Percentiles rank a stretch among this genome's conserved stretches.
phyloP scores from a whole-genome alignment of 2,329 filamentous ascomycete species.

The Scleromitrula shiraiana region DNA sequence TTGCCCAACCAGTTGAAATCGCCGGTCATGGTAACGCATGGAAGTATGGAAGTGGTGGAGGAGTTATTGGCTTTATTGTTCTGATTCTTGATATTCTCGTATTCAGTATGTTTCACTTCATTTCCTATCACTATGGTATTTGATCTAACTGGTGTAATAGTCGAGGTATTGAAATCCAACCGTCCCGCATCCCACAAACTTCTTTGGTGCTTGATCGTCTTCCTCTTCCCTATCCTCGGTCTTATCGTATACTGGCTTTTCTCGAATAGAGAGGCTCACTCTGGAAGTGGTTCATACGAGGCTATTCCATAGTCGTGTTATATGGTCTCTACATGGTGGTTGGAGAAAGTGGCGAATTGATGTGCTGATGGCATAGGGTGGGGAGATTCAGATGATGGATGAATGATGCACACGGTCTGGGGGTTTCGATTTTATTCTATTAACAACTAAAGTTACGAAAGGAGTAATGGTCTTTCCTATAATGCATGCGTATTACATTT shows the following conservation, averaged over 20 bases:
- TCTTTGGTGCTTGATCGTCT: conserved; percentile 55
- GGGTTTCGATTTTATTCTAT: background rate
- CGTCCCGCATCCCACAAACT: conserved; percentile 50
- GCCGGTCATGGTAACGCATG: conserved; percentile 37
- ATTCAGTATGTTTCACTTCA: conserved; percentile 43
- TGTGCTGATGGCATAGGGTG: background rate
- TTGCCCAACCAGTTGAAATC: conserved; percentile 34
- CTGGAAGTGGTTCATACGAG: conserved; percentile 45
- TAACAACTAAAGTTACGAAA: background rate
- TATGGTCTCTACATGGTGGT: too few relatives aligned
- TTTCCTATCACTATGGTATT: background rate
- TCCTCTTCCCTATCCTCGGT: conserved; percentile 55
- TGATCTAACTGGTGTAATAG: conserved; percentile 31
- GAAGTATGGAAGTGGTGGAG: conserved; percentile 54
- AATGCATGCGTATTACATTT: too few relatives aligned
- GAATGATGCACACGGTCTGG: background rate
- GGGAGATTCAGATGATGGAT: background rate
- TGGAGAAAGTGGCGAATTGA: too few relatives aligned
- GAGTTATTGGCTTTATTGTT: conserved; percentile 52
- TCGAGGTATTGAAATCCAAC: conserved; percentile 57
- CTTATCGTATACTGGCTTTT: conserved; percentile 57
- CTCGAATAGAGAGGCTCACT: conserved; percentile 49
- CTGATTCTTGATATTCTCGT: conserved; percentile 55
- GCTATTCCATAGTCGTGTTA: conserved; percentile 23
- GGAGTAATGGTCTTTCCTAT: too few relatives aligned